Base-by-base conservation (phyloP, 2,329 filamentous ascomycete genomes). In the Pseudocercospora pini-densiflorae region DNA sequence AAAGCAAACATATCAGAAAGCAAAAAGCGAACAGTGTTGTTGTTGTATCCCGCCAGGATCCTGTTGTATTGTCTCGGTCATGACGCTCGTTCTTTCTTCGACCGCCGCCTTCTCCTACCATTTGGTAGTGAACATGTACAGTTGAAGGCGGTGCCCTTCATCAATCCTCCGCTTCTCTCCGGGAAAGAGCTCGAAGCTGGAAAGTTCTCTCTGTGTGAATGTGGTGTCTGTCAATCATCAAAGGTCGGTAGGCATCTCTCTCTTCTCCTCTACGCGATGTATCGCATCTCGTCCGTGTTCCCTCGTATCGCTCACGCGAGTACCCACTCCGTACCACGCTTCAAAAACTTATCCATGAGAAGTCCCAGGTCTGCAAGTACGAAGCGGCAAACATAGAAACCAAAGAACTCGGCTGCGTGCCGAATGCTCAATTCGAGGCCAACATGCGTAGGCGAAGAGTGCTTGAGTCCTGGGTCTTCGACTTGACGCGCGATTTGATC, bases 401-500 rank as follows among this genome's bases (percentile, higher is more conserved):
- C 94, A 78, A 99, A 99, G 80, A 99, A 99, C 80, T 99, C 95
- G 36, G 94, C 92, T 7, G 94, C 95, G 78, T 97, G 94, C 47
- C 94, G 88, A 40, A 93, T 93, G 77, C 93, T 95, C 47, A 99
- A 86, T 80, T 99, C 95, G 36, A 99, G 87, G 9, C 95, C 95
- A 61, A 99, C 94, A 77, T 97, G 94, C 8, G 95, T 98, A 75
- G 93, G 93, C 73, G 94, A 94, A 19, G 93, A 93, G 79, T 95
- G 92, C 72, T 92, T 92, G 62, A 98, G 86, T 9, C 94, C 94
- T 5, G 94, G 94, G 76, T 98, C 94, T 77, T 97, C 94, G 55
- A 97, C 93, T 83, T 97, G 94, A 71, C 94, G 91, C 61, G 94
- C 93, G 78, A 98, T 94, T 88, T 96, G 92, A 84, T 97, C 93